Conservation (phyloP, 768 basidiomycete species). For the Mycena epipterygia region DNA sequence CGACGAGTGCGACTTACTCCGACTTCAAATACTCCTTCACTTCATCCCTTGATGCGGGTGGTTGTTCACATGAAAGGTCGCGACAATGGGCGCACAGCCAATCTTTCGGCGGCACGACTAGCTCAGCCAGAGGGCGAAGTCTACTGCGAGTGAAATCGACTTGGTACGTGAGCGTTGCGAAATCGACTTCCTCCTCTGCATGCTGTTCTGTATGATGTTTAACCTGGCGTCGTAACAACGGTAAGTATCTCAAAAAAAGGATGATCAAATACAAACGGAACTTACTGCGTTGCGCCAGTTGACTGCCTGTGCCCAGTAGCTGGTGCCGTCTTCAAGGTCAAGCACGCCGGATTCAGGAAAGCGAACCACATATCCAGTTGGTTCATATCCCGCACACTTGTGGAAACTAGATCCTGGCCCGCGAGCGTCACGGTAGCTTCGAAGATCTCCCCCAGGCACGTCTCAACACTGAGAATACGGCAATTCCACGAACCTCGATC, state of each 20-base stretch:
- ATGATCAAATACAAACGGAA: neutral
- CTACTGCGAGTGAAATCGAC: conserved; percentile 1
- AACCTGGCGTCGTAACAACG: neutral
- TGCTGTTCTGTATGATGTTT: conserved; percentile 16
- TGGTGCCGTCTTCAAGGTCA: neutral
- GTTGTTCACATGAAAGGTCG: conserved; percentile 1
- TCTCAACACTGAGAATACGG: conserved; percentile 19
- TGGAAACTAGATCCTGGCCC: neutral
- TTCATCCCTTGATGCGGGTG: neutral
- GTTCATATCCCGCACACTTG: conserved; percentile 10
- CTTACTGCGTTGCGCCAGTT: conserved; percentile 20
- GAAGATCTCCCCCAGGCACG: conserved; percentile 12
- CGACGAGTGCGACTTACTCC: neutral
- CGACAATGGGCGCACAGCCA: conserved; percentile 19
- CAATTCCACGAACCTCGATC: conserved; percentile 15
- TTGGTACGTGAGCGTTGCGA: neutral
- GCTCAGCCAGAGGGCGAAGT: neutral
- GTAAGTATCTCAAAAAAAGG: neutral
- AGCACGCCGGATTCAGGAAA: conserved; percentile 6
- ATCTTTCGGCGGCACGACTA: conserved; percentile 4
- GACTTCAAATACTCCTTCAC: conserved; percentile 18
- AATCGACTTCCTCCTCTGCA: conserved; percentile 1
- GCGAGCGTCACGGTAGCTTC: neutral
- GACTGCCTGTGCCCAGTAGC: neutral
- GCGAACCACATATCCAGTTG: conserved; percentile 15